Evolutionary conservation across 768 basidiomycete genomes (phyloP), one percentile per base, ranked within the genome.

Genomic region (Auriscalpium microsporum): DNA sequence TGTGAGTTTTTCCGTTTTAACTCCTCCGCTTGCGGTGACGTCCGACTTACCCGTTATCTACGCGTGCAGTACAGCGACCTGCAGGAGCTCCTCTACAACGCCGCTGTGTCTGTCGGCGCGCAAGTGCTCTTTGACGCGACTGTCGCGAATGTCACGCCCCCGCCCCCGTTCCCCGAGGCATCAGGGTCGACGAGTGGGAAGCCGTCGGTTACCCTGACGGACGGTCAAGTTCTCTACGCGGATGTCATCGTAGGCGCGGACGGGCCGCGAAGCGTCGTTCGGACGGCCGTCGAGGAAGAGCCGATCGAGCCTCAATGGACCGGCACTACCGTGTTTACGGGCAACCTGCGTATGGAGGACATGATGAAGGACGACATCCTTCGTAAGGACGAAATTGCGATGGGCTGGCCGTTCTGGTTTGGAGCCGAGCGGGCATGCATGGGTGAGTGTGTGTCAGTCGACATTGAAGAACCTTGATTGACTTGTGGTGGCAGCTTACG

Each of bases 191-290:
- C 35, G 11, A 28, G 10, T 10, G 17, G 35, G 28, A 45, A 40
- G 40, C 11, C 45, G 53, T 21, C 54, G 50, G 60, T 62, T 4
- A 55, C 53, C 42, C 54, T 63, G n/a, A 17, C 45, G 17, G 53
- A 61, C 38, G 62, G 62, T 21, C 50, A 49, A 2, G 42, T 53
- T n/a, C 45, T 63, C 35, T 52, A 56, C 38, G 52, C 60, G 40
- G 62, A 63, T 45, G 42, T 63, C 23, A 50, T 63, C 37, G 47
- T 63, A n/a, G 62, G 62, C 14, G 62, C 62, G 37, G 62, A 63
- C 45, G 62, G 62, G 14, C 59, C 52, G 16, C 37, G 45, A 50
- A 62, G 60, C 28, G 45, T 49, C 28, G 53, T 62, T 8, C 58
- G 60, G 37, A 36, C 21, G 10, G 55, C 38, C 14, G 14, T 62